Evolutionary conservation across 768 basidiomycete genomes (phyloP), one percentile per base, ranked within the genome.

Genomic region (Hericium coralloides): DNA sequence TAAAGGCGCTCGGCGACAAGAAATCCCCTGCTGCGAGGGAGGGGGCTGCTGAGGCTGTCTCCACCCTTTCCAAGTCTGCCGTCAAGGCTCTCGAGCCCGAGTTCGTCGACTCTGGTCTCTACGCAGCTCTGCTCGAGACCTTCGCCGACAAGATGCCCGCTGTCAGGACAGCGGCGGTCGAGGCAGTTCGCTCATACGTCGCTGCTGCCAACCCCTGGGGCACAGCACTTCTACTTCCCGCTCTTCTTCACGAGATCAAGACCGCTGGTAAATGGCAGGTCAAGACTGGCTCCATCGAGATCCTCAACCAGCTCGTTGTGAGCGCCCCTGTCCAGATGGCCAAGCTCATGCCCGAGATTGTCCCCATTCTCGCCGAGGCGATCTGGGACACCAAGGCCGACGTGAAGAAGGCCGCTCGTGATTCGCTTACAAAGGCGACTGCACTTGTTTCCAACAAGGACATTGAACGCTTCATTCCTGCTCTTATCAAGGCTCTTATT

Each of bases 321-420:
- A 84, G 84, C 66, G 89, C 92, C 26, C 90, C 93, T 49, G 67
- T 73, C 58, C 95, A 95, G 76, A 89, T 81, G 55, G 87, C 89
- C 58, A 85, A 84, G 65, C 88, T 93, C 68, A 95, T 93, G 78
- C 93, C 92, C 59, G 92, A 95, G 49, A 91, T 98, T 60, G 87
- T 98, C 62, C 94, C 95, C 59, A 79, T 98, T 66, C 91, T 98
- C 66, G 73, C 95, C 38, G 95, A 93, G 68, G 92, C 89, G 58
- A 95, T 98, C 66, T 98, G 95, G 95, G 95, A 97, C 74, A 95
- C 93, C 73, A 98, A 98, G 77, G 85, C 93, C 49, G 93, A 97
- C 63, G 95, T 98, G 72, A 98, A 98, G 87, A 97, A 98, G 80
- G 90, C 92, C 39, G 94, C 95, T 59, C 92, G 92, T 69, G 87